Evolutionary conservation across 345 rosid genomes (phyloP), one percentile per base, ranked within the genome.

Genomic region (Camelina laxa): DNA sequence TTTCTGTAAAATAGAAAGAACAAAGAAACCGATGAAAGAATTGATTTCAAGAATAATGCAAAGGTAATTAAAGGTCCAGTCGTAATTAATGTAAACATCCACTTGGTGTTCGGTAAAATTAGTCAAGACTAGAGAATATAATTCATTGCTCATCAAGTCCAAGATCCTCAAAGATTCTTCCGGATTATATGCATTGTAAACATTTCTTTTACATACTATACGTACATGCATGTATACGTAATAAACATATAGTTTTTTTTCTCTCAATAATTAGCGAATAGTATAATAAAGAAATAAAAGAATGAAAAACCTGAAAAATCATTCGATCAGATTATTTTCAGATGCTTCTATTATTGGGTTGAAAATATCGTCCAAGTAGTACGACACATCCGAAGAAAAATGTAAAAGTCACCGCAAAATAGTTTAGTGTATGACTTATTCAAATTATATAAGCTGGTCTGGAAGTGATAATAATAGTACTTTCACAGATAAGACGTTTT

Each of bases 71-170:
- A 60, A 24, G 30, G 20, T 67, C 41, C 35, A 1, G 15, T 44
- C 65, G 10, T 12, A 54, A 35, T 69, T 76, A 76, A 70, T 76
- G 80, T 77, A 50, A 76, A 77, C 76, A 77, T 77, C 71, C 76
- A 77, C 80, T 64, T 70, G 67, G 80, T 64, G 75, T 77, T 64
- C 27, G 45, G 60, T 64, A 77, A 77, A 77, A 71, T 20, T 70
- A 70, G 61, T 70, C 60, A 77, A 70, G 72, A 70, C 71, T 9
- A 66, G 60, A 70, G 80, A 64, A 70, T 77, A 77, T 77, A 70
- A 70, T 70, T 77, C 49, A 77, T 64, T 70, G 75, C 71, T 77
- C 76, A 57, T 39, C 44, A 70, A 77, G 64, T 77, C 71, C 76
- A 57, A 77, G 53, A 70, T 71, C 60, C 59, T 77, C 49, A 53